Evolutionary conservation across 345 rosid genomes (phyloP).

Genomic region (Trapa incisa): DNA sequence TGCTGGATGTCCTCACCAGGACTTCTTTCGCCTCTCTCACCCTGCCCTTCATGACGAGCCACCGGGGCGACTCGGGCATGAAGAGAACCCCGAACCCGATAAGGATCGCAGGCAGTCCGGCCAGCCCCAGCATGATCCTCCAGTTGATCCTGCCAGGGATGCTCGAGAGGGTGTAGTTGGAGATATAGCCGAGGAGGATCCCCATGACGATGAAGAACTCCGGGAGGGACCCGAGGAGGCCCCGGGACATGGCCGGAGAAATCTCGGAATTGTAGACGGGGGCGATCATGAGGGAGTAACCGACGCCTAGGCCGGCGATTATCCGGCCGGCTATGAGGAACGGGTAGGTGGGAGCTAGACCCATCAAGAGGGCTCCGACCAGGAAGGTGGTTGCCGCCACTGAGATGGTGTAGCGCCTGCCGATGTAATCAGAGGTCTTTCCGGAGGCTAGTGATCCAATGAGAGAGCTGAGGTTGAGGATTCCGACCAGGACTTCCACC

Average conservation of each 20-base stretch:
- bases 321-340: slow-evolving; percentile 45
- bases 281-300: slow-evolving; percentile 53
- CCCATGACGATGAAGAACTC: slow-evolving; percentile 48
- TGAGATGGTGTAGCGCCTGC: slow-evolving; percentile 42
- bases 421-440: slow-evolving; percentile 46
- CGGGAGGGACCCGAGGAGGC: slow-evolving; percentile 45
- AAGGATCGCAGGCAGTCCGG: slow-evolving; percentile 24
- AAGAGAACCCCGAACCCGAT: slow-evolving; percentile 22
- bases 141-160: slow-evolving; percentile 29
- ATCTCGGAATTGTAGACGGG: slow-evolving; percentile 43
- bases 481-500: slow-evolving; percentile 44
- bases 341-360: slow-evolving; percentile 31
- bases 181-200: slow-evolving; percentile 34
- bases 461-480: slow-evolving; percentile 38
- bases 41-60: slow-evolving; percentile 50
- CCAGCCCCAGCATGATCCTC: slow-evolving; percentile 45
- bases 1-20: slow-evolving; percentile 26
- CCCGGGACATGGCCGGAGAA: slow-evolving; percentile 36
- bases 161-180: slow-evolving; percentile 28
- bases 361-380: slow-evolving; percentile 42
- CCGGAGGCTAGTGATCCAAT: slow-evolving; percentile 43
- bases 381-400: slow-evolving; percentile 41
- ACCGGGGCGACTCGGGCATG: slow-evolving; percentile 48
- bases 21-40: slow-evolving; percentile 29
- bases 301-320: slow-evolving; percentile 45